Evolutionary conservation across 192 early-diverging fungal genomes (phyloP).

Genomic region (Chytriomyces hyalinus): DNA sequence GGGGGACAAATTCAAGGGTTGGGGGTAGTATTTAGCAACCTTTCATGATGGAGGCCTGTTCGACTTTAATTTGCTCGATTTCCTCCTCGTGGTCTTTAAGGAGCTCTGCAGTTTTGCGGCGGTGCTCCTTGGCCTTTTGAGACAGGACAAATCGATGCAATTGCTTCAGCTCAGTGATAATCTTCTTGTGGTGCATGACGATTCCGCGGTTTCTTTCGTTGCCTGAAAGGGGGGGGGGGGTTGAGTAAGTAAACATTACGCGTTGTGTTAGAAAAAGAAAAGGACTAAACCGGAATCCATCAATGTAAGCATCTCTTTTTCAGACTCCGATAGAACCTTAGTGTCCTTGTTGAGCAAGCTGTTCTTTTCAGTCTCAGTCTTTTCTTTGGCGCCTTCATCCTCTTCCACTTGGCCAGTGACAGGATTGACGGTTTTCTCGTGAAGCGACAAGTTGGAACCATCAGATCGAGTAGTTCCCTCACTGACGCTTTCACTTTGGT

Average conservation of each 20-base stretch:
- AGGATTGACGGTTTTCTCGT: not conserved
- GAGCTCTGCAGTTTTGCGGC: slow-evolving; percentile 32
- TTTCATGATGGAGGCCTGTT: slow-evolving; percentile 25
- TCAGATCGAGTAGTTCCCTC: slow-evolving; percentile 12
- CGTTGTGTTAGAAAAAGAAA: not conserved
- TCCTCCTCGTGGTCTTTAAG: slow-evolving; percentile 40
- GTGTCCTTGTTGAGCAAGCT: slow-evolving; percentile 26
- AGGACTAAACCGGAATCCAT: slow-evolving; percentile 17
- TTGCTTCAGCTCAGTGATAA: slow-evolving; percentile 26
- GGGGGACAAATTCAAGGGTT: not conserved
- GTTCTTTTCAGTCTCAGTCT: slow-evolving; percentile 29
- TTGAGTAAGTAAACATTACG: not conserved
- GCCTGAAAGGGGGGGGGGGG: not conserved
- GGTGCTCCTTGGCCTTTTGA: slow-evolving; percentile 30
- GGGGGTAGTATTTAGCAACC: not conserved
- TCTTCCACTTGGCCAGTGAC: slow-evolving; percentile 1
- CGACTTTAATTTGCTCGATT: slow-evolving; percentile 34
- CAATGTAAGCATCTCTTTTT: slow-evolving; percentile 21
- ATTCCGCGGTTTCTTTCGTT: slow-evolving; percentile 16
- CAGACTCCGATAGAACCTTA: slow-evolving; percentile 22
- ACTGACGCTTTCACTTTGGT: slow-evolving; percentile 14
- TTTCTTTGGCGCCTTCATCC: slow-evolving; percentile 9
- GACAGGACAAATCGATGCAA: slow-evolving; percentile 23
- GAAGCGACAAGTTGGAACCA: slow-evolving; percentile 3
- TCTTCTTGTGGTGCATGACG: slow-evolving; percentile 33